A percentile compares a stretch with the other conserved stretches of the same genome.
phyloP scores from a whole-genome alignment of 257 asterid genomes.

The Cynanchum wilfordii region DNA sequence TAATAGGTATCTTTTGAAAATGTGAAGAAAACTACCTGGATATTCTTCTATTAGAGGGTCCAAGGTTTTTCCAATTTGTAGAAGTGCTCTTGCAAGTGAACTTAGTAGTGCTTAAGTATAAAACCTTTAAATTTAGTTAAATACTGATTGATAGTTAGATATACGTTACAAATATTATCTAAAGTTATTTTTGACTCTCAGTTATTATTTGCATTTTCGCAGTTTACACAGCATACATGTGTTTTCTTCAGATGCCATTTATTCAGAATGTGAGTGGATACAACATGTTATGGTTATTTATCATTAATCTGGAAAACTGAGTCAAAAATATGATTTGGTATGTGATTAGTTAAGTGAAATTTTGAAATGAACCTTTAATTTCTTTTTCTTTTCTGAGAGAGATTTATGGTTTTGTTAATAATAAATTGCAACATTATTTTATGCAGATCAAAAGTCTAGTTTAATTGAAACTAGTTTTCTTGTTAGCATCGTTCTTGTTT shows the following conservation, averaged over 20 bases:
- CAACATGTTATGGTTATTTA: not conserved
- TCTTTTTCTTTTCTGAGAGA: not conserved
- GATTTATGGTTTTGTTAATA: not conserved
- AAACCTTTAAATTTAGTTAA: not conserved
- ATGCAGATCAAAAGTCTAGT: not conserved
- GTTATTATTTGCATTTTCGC: not conserved
- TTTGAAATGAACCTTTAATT: not conserved
- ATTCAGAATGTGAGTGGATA: not conserved
- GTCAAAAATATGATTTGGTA: not conserved
- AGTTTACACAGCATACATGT: not conserved
- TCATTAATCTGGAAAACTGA: not conserved
- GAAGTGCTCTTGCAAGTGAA: not conserved
- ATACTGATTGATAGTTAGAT: not conserved
- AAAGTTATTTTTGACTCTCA: not conserved
- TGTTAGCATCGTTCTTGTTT: not conserved
- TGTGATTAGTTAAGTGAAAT: not conserved
- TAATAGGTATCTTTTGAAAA: not conserved
- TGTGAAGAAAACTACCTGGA: not conserved
- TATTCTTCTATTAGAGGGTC: not conserved
- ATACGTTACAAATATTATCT: not conserved
- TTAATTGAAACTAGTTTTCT: not conserved
- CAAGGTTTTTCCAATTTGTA: not conserved
- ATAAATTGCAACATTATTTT: no score
- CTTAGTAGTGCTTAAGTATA: not conserved
- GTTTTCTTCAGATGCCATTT: not conserved